phyloP scores from a whole-genome alignment of 225 moss, liverwort and hornwort species.

The Antitrichia curtipendula region DNA sequence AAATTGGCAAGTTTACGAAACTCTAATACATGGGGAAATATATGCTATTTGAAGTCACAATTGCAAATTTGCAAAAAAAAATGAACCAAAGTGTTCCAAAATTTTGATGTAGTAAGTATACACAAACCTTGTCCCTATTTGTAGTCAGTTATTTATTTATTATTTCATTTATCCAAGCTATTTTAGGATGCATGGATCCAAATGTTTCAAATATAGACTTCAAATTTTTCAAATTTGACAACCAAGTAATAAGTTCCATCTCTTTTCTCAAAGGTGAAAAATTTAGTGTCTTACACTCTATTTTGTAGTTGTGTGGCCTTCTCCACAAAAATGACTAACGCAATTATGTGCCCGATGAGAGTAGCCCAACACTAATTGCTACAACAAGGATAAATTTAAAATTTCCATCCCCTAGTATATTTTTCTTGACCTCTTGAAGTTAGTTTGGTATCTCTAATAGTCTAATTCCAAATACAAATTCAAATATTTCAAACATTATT shows the following conservation, averaged over 20 bases:
- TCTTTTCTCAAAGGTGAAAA: not conserved
- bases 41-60: not conserved
- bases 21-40: not conserved
- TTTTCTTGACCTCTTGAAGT: not conserved
- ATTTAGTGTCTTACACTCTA: fast-evolving
- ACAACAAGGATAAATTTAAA: not conserved
- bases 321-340: not conserved
- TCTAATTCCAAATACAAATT: not conserved
- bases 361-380: fast-evolving
- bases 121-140: too few relatives aligned
- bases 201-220: not conserved
- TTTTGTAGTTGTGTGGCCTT: not conserved
- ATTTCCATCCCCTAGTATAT: too few relatives aligned
- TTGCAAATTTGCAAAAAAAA: fast-evolving
- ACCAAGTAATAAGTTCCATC: too few relatives aligned
- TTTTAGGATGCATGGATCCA: fast-evolving
- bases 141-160: not conserved
- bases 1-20: not conserved
- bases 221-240: not conserved
- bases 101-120: not conserved
- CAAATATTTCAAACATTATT: not conserved
- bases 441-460: fast-evolving
- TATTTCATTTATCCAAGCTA: not conserved
- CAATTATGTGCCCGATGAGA: not conserved
- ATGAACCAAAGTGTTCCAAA: fast-evolving